Evolutionary conservation across 345 rosid genomes (phyloP), one percentile per base, ranked within the genome.

Genomic region (Angophora floribunda): DNA sequence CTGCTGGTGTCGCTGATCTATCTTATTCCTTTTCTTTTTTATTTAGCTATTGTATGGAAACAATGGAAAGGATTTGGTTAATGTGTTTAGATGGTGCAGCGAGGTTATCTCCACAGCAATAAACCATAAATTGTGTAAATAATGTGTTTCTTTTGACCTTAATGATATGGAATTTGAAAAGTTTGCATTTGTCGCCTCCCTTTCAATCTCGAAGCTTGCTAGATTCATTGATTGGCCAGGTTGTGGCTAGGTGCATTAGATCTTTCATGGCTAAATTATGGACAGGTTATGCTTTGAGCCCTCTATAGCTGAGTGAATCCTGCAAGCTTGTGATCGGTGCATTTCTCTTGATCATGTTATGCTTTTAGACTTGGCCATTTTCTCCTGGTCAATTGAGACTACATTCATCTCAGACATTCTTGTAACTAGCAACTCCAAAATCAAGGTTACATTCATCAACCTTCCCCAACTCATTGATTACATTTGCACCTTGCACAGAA

Each of bases 371-470:
- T 10, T 59, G 14, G 28, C 13, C 65, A 59, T 24, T 26, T 36
- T 24, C 65, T 26, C 14, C 5, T 10, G 65, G n/a, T 24, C 65
- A 24, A 24, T 24, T 59, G 13, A 59, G 6, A 59, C 3, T 59
- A 24, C 28, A 26, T 3, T 26, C n/a, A 26, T 53, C 59, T 53
- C 59, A 9, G 21, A 65, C 41, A 65, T 30, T 65, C 78, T 30
- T 30, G 78, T 15, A 30, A 65, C 44, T 7, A 15, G 78, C 78
- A 30, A 65, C 10, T 65, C 22, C 22, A 65, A 65, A 30, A 65
- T 11, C 1, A 30, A 65, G 21, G 44, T 30, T 30, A 4, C 22
- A 30, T 65, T 7, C 78, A 7, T 7, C 22, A 2, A 0, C 11
- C 19, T 65, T 9, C 78, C 44, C 44, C 78, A 15, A 15, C 30